These are phyloP conservation scores for Paecilomyces niveus DNA, from an alignment of 2,329 filamentous ascomycete species.

Conservation along the genomic window DNA sequence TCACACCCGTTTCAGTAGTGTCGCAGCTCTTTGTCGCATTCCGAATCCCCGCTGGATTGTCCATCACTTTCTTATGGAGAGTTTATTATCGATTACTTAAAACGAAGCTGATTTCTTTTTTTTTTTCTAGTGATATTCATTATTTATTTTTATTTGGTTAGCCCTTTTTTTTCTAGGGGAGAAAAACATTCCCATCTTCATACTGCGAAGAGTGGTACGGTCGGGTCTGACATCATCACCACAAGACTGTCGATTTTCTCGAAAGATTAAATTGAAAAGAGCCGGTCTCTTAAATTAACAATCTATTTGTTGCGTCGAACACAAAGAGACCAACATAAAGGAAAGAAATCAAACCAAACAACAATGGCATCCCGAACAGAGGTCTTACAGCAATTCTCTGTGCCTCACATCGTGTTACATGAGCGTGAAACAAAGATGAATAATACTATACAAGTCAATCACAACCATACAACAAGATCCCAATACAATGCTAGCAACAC, in stretches of 20 bases:
- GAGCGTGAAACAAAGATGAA: background rate
- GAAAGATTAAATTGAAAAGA: background rate
- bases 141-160: background rate
- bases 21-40: background rate
- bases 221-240: background rate
- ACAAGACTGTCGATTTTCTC: background rate
- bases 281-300: background rate
- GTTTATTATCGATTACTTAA: background rate
- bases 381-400: background rate
- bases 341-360: background rate
- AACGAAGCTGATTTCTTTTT: background rate
- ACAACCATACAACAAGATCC: background rate
- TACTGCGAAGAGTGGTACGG: background rate
- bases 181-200: background rate
- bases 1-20: background rate
- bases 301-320: background rate
- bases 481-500: background rate
- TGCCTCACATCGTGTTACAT: background rate
- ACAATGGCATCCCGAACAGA: background rate
- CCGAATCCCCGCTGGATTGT: background rate
- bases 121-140: background rate
- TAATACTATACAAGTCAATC: background rate
- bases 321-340: background rate
- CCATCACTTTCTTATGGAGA: background rate
- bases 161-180: too few relatives aligned